Conservation (phyloP, 176 grass and related monocot species). For the Hsuehochloa calcarea region DNA sequence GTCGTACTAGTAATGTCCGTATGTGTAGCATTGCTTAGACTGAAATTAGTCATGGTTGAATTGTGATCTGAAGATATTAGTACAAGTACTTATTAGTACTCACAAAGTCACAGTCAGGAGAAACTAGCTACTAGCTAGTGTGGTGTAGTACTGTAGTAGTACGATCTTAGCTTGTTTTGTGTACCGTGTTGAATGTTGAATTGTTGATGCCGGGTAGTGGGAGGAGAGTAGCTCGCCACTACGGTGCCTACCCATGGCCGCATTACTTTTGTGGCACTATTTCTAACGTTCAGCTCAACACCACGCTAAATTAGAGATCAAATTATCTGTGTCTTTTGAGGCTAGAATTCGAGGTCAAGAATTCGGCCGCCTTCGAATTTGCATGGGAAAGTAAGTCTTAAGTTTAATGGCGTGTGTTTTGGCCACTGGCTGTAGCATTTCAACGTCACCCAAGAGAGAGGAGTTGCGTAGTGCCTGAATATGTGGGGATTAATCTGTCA, state of each 20-base stretch:
- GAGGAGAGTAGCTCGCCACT: constrained; percentile 28
- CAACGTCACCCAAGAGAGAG: constrained; percentile 16
- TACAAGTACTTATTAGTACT: background rate
- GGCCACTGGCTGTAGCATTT: background rate
- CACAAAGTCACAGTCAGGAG: background rate
- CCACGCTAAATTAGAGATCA: constrained; percentile 31
- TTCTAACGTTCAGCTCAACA: constrained; percentile 31
- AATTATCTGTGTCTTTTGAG: constrained; percentile 26
- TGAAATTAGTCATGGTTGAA: background rate
- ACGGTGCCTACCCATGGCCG: background rate
- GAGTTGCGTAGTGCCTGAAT: background rate
- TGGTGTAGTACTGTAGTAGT: background rate
- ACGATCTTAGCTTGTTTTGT: background rate
- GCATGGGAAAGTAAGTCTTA: constrained; percentile 30
- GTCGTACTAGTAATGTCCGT: background rate
- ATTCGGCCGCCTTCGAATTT: constrained; percentile 30
- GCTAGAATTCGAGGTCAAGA: constrained; percentile 14
- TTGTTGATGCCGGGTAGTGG: constrained; percentile 27
- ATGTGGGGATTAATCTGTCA: background rate
- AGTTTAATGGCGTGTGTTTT: constrained; percentile 27
- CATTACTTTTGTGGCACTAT: background rate
- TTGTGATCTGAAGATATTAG: background rate
- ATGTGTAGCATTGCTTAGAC: background rate
- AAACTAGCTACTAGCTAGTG: constrained; percentile 3
- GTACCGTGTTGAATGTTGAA: background rate